These are phyloP conservation scores for Evernia prunastri DNA, from an alignment of 495 filamentous ascomycete genomes.

Conservation along the genomic window DNA sequence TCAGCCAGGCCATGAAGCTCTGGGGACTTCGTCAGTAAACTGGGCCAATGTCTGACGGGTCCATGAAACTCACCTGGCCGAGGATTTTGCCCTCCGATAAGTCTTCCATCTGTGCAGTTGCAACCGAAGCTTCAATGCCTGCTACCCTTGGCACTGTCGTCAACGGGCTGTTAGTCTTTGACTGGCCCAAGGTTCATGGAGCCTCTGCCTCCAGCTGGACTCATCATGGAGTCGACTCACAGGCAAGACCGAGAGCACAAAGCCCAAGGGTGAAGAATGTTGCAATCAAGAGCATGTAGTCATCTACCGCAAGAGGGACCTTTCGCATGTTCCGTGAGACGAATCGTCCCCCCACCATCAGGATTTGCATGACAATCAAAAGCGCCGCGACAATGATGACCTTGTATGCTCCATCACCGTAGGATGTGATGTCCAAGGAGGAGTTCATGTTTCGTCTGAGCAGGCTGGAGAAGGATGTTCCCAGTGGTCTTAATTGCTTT, in stretches of 20 bases:
- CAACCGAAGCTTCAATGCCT: background rate
- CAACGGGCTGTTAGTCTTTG: background rate
- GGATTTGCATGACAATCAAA: conserved; percentile 25
- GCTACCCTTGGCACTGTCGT: conserved; percentile 20
- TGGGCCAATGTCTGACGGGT: background rate
- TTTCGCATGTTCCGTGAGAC: conserved; percentile 29
- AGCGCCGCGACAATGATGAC: conserved; percentile 22
- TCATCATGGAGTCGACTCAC: conserved; percentile 6
- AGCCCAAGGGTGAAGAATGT: conserved; percentile 20
- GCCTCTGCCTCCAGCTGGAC: too few species aligned
- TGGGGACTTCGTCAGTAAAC: background rate
- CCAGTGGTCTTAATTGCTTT: too few species aligned
- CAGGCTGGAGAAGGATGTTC: too few species aligned
- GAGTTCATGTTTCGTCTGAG: too few species aligned
- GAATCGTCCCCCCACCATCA: conserved; percentile 31
- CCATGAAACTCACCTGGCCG: background rate
- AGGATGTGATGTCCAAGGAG: conserved; percentile 23
- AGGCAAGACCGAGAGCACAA: conserved; percentile 23
- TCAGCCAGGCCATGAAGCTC: conserved; percentile 23
- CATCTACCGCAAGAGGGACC: conserved; percentile 26
- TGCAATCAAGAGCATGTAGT: conserved; percentile 31
- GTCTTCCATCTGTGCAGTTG: background rate
- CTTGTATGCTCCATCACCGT: conserved; percentile 25
- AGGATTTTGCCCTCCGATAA: background rate
- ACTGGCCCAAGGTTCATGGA: background rate